These are phyloP conservation scores for Periconia sp. DNA, from an alignment of 2,329 filamentous ascomycete species.

Conservation along the genomic window DNA sequence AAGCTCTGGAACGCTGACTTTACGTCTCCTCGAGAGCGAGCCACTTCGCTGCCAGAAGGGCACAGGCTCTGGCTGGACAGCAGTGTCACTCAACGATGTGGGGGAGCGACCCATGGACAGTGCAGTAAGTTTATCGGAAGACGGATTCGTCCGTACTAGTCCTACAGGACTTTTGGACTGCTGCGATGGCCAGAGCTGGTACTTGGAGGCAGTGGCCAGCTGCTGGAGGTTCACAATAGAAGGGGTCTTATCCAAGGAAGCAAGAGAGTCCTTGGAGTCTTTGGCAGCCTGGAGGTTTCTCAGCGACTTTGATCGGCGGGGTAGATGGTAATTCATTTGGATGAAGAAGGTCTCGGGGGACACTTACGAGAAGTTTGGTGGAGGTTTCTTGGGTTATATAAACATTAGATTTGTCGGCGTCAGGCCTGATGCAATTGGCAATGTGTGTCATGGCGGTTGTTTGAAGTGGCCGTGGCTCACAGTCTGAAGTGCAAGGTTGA, in stretches of 20 bases:
- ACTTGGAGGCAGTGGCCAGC: conserved; percentile 32
- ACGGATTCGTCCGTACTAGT: conserved; percentile 19
- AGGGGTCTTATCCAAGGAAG: conserved; percentile 32
- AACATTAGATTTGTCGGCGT: conserved; percentile 38
- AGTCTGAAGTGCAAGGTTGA: conserved; percentile 44
- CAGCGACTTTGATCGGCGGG: conserved; percentile 43
- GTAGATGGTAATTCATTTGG: conserved; percentile 40
- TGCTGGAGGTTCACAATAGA: conserved; percentile 31
- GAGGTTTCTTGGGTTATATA: conserved; percentile 48
- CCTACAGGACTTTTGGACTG: conserved; percentile 34
- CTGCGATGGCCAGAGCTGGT: conserved; percentile 46
- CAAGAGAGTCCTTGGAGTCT: conserved; percentile 25
- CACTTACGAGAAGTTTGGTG: conserved; percentile 40
- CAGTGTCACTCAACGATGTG: conserved; percentile 49
- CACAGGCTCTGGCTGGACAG: conserved; percentile 35
- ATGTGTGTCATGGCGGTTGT: conserved; percentile 50
- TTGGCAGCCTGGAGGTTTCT: conserved; percentile 36
- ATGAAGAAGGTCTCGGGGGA: conserved; percentile 22
- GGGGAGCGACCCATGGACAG: conserved; percentile 46
- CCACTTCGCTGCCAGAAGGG: conserved; percentile 45
- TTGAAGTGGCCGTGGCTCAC: conserved; percentile 44
- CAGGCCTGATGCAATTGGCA: conserved; percentile 49
- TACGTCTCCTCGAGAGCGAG: conserved; percentile 47
- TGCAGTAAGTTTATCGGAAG: conserved; percentile 42
- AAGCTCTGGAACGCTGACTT: conserved; percentile 50